Evolutionary conservation across 2,329 filamentous ascomycete species (phyloP), one percentile per base, ranked within the genome.

Genomic region (Aureobasidium mangrovei): DNA sequence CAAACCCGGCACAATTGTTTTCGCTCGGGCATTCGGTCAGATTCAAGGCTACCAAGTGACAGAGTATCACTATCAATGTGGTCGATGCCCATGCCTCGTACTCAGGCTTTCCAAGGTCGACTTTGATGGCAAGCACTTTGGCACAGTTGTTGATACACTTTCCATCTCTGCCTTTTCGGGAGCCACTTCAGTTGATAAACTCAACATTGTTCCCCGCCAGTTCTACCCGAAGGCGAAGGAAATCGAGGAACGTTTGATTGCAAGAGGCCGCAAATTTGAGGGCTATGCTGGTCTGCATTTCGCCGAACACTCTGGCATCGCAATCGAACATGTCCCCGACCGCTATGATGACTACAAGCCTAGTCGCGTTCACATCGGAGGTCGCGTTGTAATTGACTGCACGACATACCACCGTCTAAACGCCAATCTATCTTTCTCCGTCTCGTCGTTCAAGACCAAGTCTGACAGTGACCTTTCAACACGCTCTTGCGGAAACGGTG

Each of bases 51-150:
- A 64, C 48, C 61, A 53, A 7, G 60, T 69, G 9, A 40, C 52
- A 7, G 64, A 60, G 46, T 66, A 64, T 26, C 57, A 56, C n/a
- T 68, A 68, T 54, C 55, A 59, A 26, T 56, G 56, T 45, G 60
- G 57, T 27, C 54, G 58, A 4, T 35, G 53, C 3, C 63, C 62
- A 36, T 66, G 59, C 24, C 57, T 70, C 8, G 53, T 60, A 3
- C 48, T 70, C 4, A 45, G 56, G 5, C 58, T 64, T 32, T 56
- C 61, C n/a, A 67, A 59, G 32, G 65, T 68, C n/a, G 61, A 65
- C 49, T 68, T 65, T 45, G 68, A 70, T 51, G 68, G 68, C 26
- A 59, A 61, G 4, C 60, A 62, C 33, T 60, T 63, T 33, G 66
- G 66, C 12, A 58, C 56, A 9, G 58, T 60, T 2, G 31, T 3